These are phyloP conservation scores for Entelexis sorbosivorans DNA, from an alignment of 1,139 yeast genomes.

Conservation along the genomic window DNA sequence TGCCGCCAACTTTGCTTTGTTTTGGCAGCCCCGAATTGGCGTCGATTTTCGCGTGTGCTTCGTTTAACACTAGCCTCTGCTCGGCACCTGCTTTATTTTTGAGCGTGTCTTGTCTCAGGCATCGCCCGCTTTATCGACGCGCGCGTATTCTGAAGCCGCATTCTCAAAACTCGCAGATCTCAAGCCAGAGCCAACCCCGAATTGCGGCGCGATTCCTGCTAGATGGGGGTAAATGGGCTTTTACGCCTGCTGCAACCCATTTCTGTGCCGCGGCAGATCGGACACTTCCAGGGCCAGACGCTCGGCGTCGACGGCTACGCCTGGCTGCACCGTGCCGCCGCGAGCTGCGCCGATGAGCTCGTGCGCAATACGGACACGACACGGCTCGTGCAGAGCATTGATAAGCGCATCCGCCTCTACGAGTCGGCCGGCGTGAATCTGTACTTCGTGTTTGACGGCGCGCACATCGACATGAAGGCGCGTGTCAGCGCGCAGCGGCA, in stretches of 20 bases:
- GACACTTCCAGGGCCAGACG: constrained; percentile 57
- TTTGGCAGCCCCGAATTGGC: too few relatives aligned
- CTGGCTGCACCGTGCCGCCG: constrained; percentile 85
- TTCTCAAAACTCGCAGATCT: neutral
- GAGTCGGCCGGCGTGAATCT: constrained; percentile 61
- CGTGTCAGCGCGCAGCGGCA: constrained; percentile 61
- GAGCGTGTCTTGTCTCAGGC: too few relatives aligned
- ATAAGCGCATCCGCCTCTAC: constrained; percentile 57
- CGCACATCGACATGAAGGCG: constrained; percentile 65
- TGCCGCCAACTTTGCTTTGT: too few relatives aligned
- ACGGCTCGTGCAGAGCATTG: constrained; percentile 43
- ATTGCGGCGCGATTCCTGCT: neutral
- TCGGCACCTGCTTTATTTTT: too few relatives aligned
- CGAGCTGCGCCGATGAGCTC: constrained; percentile 74
- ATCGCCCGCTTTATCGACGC: too few relatives aligned
- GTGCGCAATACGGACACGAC: constrained; percentile 62
- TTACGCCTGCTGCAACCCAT: constrained; percentile 64
- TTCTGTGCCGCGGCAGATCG: constrained; percentile 49
- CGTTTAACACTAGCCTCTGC: too few relatives aligned
- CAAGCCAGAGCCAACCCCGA: too few relatives aligned
- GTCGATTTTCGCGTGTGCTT: too few relatives aligned
- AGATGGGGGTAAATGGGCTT: constrained; percentile 73
- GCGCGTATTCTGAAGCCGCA: too few relatives aligned
- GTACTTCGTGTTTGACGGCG: constrained; percentile 90
- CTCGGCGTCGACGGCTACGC: constrained; percentile 92